Evolutionary conservation across 139 green algal genomes (phyloP).

Genomic region (Pleodorina starrii): DNA sequence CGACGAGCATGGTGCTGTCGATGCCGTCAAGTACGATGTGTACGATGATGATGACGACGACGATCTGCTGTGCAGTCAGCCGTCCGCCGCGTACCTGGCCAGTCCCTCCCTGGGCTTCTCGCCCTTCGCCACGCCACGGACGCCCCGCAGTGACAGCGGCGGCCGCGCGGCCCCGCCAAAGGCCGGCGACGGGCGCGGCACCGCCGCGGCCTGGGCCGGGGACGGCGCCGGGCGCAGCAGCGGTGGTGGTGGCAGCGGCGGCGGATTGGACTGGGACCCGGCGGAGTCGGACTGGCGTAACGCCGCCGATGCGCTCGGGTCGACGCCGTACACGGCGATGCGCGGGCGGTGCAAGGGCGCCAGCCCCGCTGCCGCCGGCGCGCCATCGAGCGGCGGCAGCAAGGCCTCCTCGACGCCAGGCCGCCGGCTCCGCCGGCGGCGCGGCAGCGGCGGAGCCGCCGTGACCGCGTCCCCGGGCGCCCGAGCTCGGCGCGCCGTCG

Average conservation of each 20-base stretch:
- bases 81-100: background rate
- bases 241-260: background rate
- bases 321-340: background rate
- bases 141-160: background rate
- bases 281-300: background rate
- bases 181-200: too few species aligned
- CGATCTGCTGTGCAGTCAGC: background rate
- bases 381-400: background rate
- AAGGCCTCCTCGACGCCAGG: background rate
- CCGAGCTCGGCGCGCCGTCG: too few species aligned
- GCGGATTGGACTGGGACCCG: background rate
- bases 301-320: background rate
- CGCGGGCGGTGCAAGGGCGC: too few species aligned
- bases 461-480: too few species aligned
- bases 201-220: background rate
- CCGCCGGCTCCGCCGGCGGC: background rate
- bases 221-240: too few species aligned
- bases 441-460: background rate
- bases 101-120: slow-evolving; percentile 19
- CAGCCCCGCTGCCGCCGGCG: background rate
- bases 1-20: background rate
- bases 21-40: too few species aligned
- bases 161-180: background rate
- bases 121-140: background rate
- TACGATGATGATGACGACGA: too few species aligned